phyloP scores from a whole-genome alignment of 2,329 filamentous ascomycete genomes.

The Penicillium sp. region DNA sequence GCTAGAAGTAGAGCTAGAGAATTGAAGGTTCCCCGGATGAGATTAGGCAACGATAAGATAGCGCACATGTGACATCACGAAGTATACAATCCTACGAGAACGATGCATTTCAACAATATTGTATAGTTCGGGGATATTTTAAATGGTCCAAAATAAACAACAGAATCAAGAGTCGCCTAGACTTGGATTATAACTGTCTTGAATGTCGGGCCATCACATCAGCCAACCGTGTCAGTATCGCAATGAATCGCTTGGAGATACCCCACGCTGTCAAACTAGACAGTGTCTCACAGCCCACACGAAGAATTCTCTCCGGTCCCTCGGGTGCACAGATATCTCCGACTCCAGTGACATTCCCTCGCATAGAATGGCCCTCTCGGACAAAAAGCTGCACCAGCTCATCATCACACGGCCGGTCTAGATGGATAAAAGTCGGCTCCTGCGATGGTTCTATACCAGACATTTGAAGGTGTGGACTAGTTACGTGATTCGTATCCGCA shows the following conservation, averaged over 20 bases:
- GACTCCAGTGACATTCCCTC: constrained; percentile 49
- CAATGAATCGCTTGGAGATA: constrained; percentile 30
- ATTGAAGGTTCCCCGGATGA: constrained; percentile 9
- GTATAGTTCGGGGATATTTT: background rate
- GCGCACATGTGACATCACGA: constrained; percentile 24
- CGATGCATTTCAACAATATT: background rate
- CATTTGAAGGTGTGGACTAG: constrained; percentile 9
- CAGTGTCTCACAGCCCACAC: constrained; percentile 39
- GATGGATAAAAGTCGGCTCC: constrained; percentile 45
- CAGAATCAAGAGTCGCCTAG: background rate
- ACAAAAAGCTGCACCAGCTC: constrained; percentile 56
- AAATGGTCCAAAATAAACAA: background rate
- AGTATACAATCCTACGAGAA: background rate
- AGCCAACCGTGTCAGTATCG: constrained; percentile 32
- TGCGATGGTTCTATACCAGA: constrained; percentile 15
- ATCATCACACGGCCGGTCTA: constrained; percentile 55
- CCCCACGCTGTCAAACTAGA: constrained; percentile 34
- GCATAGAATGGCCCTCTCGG: constrained; percentile 47
- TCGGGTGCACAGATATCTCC: constrained; percentile 45
- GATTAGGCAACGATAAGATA: constrained; percentile 30
- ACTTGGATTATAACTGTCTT: background rate
- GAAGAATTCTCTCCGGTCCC: constrained; percentile 37
- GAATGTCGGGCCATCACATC: constrained; percentile 18
- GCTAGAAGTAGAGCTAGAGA: background rate
- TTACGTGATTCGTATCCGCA: constrained; percentile 30